Base-by-base conservation (phyloP, 2,329 filamentous ascomycete genomes). In the Alternaria dauci region DNA sequence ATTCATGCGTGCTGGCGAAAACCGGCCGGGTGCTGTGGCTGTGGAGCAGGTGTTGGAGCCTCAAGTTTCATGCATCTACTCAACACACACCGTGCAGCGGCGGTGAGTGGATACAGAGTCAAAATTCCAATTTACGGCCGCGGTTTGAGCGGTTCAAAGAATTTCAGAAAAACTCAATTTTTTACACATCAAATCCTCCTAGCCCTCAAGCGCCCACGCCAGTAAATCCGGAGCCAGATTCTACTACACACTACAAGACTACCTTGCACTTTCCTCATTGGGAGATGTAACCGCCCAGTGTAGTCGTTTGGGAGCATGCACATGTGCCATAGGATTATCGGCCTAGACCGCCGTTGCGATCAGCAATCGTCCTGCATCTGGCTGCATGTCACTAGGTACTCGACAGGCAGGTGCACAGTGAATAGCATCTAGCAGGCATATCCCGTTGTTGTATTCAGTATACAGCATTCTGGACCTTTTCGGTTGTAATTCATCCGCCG, bases 11-110 rank as follows among this genome's bases (percentile, higher is more conserved):
- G n/a, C 51, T 59, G 56, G 56, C 56, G 51, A 59, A 59, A 59
- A 59, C 51, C 56, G 56, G 56, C 56, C 51, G 56, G 56, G 43
- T 59, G 56, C 56, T 59, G 56, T 59, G 56, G 56, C 56, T 59
- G 56, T 59, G 51, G 56, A 59, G 56, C 56, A 48, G 51, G n/a
- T 53, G 51, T 58, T 41, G 56, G 42, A 54, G 56, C 56, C 44
- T 54, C 56, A 55, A 55, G 26, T 36, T 16, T 36, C 32, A 36
- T 36, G 32, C 32, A 36, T 7, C 32, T 36, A 14, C 32, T 36
- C 32, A 44, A 50, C 46, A 50, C 25, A 36, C 23, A 50, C 46
- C 32, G 30, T 50, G 30, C 46, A 50, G 46, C 36, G 20, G 46
- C 32, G 46, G 46, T 50, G 46, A 38, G 46, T 50, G 46, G 46